Base-by-base conservation (phyloP, 2,329 filamentous ascomycete species). In the Cytospora piceicola region DNA sequence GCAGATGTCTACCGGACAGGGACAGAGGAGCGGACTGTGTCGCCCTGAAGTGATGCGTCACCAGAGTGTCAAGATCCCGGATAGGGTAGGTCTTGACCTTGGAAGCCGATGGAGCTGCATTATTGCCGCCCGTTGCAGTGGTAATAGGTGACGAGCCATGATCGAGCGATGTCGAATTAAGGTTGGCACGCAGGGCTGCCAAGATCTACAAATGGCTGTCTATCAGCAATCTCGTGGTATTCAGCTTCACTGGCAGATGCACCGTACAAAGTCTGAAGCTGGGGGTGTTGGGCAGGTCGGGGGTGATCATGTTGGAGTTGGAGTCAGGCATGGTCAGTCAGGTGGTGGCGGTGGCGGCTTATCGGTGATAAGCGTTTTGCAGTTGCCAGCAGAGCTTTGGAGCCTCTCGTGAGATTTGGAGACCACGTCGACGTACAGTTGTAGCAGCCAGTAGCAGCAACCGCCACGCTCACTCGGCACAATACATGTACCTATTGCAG, bases 1-100 rank as follows among this genome's bases (percentile, higher is more conserved):
- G 82, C 15, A 86, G 76, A 66, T 82, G 76, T 14, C 84, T 82
- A 1, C 86, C 85, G 20, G 79, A 79, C 61, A 88, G 73, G 17
- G 81, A 78, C 17, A 89, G 72, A 1, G 80, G 77, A 0, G 80
- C 74, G 0, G 79, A 77, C 61, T 81, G 81, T 0, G 83, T 84
- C 12, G 79, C 77, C 34, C 79, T 79, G 59, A 83, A 81, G 73
- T 86, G 82, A 1, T 75, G 77, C 9, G 73, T 71, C 39, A 80
- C 77, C 27, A 88, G 74, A 9, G 73, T 73, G 70, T 86, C 79
- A 15, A 89, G 78, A 4, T 75, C 72, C 1, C 76, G 72, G 54
- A 88, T 76, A 61, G 79, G 78, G 62, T 79, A 77, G 14, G n/a
- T 55, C 59, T 63, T 69, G 52, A 52, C 66, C 59, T 67, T 61